These are phyloP conservation scores for Linnemannia hyalina DNA, from an alignment of 192 early-diverging fungal genomes.

Conservation along the genomic window DNA sequence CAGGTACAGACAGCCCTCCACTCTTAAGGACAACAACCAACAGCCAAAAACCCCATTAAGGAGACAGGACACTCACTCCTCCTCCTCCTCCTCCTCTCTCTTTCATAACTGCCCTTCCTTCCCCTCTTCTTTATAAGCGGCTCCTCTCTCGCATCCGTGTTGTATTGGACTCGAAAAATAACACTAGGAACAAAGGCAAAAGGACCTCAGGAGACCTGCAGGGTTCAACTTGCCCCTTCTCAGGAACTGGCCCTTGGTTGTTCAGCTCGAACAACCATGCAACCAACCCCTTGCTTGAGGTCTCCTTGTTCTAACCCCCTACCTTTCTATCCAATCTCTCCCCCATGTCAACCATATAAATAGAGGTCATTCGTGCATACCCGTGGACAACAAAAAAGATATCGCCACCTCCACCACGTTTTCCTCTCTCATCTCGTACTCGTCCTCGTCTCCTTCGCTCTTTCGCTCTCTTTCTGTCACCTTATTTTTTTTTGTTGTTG, in stretches of 20 bases:
- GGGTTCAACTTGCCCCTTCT: background rate
- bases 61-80: conserved; percentile 9
- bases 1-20: background rate
- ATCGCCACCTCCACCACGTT: background rate
- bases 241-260: background rate
- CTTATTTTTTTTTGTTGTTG: background rate
- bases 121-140: background rate
- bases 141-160: background rate
- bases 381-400: background rate
- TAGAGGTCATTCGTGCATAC: background rate
- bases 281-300: background rate
- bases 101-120: background rate
- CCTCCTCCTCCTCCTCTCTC: no score
- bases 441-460: background rate
- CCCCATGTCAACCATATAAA: background rate
- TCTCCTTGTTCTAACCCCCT: background rate
- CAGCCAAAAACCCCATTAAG: background rate
- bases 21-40: background rate
- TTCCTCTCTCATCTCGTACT: background rate
- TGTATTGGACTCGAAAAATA: background rate
- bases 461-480: background rate
- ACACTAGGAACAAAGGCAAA: no score
- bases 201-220: background rate
- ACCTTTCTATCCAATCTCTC: background rate
- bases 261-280: background rate